phyloP scores from a whole-genome alignment of 2,329 filamentous ascomycete species.

The Monosporascus sp. region DNA sequence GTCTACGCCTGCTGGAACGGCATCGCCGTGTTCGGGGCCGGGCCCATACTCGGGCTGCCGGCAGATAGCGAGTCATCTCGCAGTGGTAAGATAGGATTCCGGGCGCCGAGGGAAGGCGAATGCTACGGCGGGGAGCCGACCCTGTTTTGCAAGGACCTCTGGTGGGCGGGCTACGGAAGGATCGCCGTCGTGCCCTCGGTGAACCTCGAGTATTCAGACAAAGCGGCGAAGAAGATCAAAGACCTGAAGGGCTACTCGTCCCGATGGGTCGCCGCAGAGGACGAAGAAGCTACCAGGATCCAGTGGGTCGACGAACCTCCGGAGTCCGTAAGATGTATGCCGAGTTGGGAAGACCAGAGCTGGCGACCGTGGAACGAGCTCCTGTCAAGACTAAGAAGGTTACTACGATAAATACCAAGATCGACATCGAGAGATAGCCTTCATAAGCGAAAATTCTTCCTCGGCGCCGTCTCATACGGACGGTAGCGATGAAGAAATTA shows the following conservation, averaged over 20 bases:
- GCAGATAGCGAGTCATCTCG: no score
- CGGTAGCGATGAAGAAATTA: no score
- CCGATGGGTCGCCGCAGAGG: constrained; percentile 25
- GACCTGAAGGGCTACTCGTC: constrained; percentile 43
- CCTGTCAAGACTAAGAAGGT: neutral
- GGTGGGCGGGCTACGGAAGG: constrained; percentile 42
- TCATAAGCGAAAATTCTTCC: no score
- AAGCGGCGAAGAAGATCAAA: constrained; percentile 42
- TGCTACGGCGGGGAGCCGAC: constrained; percentile 51
- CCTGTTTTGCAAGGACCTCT: constrained; percentile 54
- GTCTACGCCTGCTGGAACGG: constrained; percentile 61
- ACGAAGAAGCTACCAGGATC: constrained; percentile 28
- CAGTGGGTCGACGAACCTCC: constrained; percentile 41
- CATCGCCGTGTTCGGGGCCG: constrained; percentile 41
- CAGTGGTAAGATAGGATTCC: constrained; percentile 36
- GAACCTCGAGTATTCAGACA: constrained; percentile 49
- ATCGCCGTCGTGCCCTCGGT: constrained; percentile 53
- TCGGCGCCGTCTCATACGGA: no score
- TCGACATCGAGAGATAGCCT: no score
- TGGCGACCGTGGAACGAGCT: constrained; percentile 38
- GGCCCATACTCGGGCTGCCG: constrained; percentile 34
- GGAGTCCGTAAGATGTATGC: constrained; percentile 43
- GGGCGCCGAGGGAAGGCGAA: constrained; percentile 35
- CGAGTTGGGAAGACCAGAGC: constrained; percentile 33
- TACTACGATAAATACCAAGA: no score